These are phyloP conservation scores for Penicillium fuscoglaucum DNA, from an alignment of 2,329 filamentous ascomycete genomes.

Conservation along the genomic window DNA sequence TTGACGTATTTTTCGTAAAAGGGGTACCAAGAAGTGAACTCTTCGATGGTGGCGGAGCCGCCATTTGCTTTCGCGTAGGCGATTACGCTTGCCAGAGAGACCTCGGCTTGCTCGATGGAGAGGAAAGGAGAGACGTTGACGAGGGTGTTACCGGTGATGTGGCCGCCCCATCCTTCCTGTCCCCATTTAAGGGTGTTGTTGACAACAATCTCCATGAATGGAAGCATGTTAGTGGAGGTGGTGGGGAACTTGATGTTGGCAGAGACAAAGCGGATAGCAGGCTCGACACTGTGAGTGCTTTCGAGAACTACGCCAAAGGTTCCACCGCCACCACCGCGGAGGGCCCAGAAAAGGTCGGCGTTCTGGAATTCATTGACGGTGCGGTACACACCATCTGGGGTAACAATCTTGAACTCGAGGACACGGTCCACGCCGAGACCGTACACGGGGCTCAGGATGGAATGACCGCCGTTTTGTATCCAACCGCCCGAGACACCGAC, in stretches of 20 bases:
- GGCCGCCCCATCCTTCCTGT: slow-evolving; percentile 25
- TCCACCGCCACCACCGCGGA: slow-evolving; percentile 22
- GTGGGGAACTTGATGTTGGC: slow-evolving; percentile 21
- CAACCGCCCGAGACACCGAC: slow-evolving; percentile 29
- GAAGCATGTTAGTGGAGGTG: slow-evolving; percentile 16
- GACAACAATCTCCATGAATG: slow-evolving; percentile 25
- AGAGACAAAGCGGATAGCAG: background rate
- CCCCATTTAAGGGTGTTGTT: slow-evolving; percentile 25
- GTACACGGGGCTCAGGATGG: slow-evolving; percentile 29
- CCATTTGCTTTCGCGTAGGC: slow-evolving; percentile 16
- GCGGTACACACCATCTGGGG: slow-evolving; percentile 17
- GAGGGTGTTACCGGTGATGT: slow-evolving; percentile 22
- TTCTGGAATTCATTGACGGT: slow-evolving; percentile 22
- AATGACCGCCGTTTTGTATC: slow-evolving; percentile 32
- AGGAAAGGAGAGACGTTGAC: slow-evolving; percentile 19
- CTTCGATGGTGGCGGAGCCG: slow-evolving; percentile 16
- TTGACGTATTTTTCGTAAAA: slow-evolving; percentile 22
- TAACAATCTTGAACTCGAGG: slow-evolving; percentile 31
- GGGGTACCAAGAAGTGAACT: slow-evolving; percentile 20
- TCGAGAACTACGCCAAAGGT: slow-evolving; percentile 21
- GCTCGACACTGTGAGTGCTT: slow-evolving; percentile 2
- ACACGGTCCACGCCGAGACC: slow-evolving; percentile 34
- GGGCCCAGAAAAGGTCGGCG: slow-evolving; percentile 24
- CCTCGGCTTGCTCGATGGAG: slow-evolving; percentile 13
- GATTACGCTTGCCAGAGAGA: slow-evolving; percentile 8